Evolutionary conservation across 345 rosid species (phyloP), one percentile per base, ranked within the genome.

Genomic region (Microthlaspi erraticum): DNA sequence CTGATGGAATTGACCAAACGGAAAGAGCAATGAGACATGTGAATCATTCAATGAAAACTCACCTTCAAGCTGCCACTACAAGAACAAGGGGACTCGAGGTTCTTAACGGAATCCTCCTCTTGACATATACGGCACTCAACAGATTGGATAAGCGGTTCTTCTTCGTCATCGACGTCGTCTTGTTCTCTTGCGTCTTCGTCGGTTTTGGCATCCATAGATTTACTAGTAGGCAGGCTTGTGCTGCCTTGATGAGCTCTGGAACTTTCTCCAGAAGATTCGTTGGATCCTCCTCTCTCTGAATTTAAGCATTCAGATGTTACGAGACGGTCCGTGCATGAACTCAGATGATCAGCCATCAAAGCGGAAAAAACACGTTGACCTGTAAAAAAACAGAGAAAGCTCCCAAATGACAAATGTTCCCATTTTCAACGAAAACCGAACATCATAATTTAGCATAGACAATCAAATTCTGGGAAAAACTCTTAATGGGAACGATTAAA

Each of bases 21-120:
- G 13, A 45, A 38, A 49, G 48, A 45, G 7, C 43, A 50, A 57
- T 19, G 12, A 34, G 38, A 63, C 20, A 56, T 3, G 8, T 29
- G 69, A 26, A 45, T 17, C 7, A 38, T 5, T 5, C 16, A 57
- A 45, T 5, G 0, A 51, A 3, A 34, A 2, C 1, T 74, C 49
- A 93, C 98, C 99, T 94, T 94, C 82, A 94, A 83, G 70, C 99
- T 94, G 64, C 99, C 99, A 42, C 88, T 84, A 74, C 99, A 94
- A 42, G 88, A 85, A 85, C 99, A 94, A 37, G 99, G 99, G 34
- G 81, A 76, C 83, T 94, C 99, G 81, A 94, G 78, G 79, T 88
- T 88, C 76, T 77, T 83, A 52, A 89, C 41, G 19, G 76, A 80
- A 55, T 91, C 99, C 77, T 94, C 99, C 73, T 94, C 99, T 85